Evolutionary conservation across 2,329 filamentous ascomycete genomes (phyloP).

Genomic region (Bipolaris cookei): DNA sequence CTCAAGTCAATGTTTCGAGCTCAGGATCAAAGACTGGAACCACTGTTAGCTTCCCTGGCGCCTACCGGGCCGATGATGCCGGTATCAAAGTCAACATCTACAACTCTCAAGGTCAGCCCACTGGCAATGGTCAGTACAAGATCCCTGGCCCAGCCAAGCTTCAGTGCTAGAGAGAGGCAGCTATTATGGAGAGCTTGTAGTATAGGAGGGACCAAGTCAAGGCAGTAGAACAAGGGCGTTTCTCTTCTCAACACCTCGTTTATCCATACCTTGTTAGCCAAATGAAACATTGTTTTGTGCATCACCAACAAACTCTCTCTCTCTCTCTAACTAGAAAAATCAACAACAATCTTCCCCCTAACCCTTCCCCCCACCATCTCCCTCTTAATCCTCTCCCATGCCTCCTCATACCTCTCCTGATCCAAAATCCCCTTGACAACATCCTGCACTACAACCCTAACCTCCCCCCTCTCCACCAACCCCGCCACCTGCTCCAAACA

Average conservation of each 20-base stretch:
- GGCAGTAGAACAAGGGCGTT: too few species aligned
- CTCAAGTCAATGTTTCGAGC: conserved; percentile 44
- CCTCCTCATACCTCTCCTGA: conserved; percentile 21
- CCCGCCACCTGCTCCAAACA: conserved; percentile 30
- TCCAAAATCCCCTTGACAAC: conserved; percentile 35
- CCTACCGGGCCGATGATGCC: conserved; percentile 39
- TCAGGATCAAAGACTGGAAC: conserved; percentile 29
- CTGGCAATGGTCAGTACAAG: conserved; percentile 50
- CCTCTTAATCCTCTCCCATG: conserved; percentile 32
- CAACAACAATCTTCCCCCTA: conserved; percentile 41
- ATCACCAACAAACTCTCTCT: too few species aligned
- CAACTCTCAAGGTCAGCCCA: conserved; percentile 27
- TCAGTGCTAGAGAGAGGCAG: conserved; percentile 50
- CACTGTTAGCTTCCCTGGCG: conserved; percentile 46
- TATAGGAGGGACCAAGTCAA: too few species aligned
- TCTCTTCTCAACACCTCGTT: too few species aligned
- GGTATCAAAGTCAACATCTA: conserved; percentile 45
- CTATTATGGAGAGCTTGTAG: background rate
- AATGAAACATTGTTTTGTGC: too few species aligned
- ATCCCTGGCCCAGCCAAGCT: conserved; percentile 60
- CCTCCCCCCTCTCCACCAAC: conserved; percentile 32
- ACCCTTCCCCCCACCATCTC: conserved; percentile 40
- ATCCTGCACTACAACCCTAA: conserved; percentile 37
- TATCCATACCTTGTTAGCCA: too few species aligned
- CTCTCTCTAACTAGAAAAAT: conserved; percentile 11